Base-by-base conservation (phyloP, 2,329 filamentous ascomycete genomes). In the Coleophoma cylindrospora region DNA sequence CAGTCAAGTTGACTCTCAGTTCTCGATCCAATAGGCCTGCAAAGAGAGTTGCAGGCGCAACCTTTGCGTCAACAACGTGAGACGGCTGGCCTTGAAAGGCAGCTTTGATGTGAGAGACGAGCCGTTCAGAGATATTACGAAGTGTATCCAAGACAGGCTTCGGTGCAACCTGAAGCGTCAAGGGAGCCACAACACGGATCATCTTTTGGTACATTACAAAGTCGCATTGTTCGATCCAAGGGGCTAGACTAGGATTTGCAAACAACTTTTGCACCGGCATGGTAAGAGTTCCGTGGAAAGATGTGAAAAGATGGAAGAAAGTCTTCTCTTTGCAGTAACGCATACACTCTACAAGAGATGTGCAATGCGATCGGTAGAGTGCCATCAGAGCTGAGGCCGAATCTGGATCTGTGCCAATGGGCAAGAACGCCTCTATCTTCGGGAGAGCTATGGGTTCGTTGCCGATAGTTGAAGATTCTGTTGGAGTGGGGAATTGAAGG, bases 321-420 rank as follows among this genome's bases (percentile, higher is more conserved):
- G 91, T 92, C 71, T 96, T 95, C 68, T 96, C 90, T 64, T 94
- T 95, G 76, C 92, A 96, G 67, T 89, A 97, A 32, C 94, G 87
- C 54, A 99, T 91, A 60, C 90, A 92, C 68, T 99, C 94, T 33
- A 99, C 87, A 5, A 99, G 79, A 1, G 91, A 96, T 13, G 94
- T 96, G 66, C 91, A 96, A 65, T 97, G 92, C 3, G 92, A 94
- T 45, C 91, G 84, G 65, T 99, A 99, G 21, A 97, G 77, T 4
- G 92, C 91, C 36, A 84, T 83, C 19, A 99, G 74, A 4, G 91
- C 91, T 61, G 88, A 88, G 22, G 91, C 91, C 8, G 91, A 87
- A 63, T 97, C 92, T 1, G 80, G 75, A 66, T 99, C 94, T 7
- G 91, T 95, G 50, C 88, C 87, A 2, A 73, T 70, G 1, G 92